phyloP scores from a whole-genome alignment of 2,329 filamentous ascomycete genomes.

The Microdochium trichocladiopsis region DNA sequence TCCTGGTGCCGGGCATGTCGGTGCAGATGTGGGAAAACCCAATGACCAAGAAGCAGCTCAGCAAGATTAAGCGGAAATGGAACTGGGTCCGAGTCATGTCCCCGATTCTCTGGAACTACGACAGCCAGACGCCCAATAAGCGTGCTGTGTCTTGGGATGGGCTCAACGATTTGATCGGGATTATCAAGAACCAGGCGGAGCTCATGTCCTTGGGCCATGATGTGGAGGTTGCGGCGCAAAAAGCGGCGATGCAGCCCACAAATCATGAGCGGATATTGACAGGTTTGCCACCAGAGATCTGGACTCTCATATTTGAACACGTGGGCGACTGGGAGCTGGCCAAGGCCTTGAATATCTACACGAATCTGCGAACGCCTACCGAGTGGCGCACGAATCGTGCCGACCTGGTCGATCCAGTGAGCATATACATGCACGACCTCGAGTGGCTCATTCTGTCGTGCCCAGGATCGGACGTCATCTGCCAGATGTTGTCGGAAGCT shows the following conservation, averaged over 20 bases:
- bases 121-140: conserved; percentile 37
- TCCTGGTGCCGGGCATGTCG: conserved; percentile 86
- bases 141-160: conserved; percentile 54
- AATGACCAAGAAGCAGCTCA: conserved; percentile 79
- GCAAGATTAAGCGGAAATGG: conserved; percentile 78
- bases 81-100: conserved; percentile 78
- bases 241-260: conserved; percentile 25
- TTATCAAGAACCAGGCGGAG: conserved; percentile 71
- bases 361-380: conserved; percentile 65
- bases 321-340: conserved; percentile 89
- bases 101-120: conserved; percentile 78
- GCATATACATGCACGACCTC: conserved; percentile 68
- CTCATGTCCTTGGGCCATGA: conserved; percentile 68
- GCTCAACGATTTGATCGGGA: conserved; percentile 65
- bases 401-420: conserved; percentile 49
- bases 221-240: conserved; percentile 46
- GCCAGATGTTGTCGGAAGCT: conserved; percentile 64
- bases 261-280: conserved; percentile 27
- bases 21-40: conserved; percentile 85
- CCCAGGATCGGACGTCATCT: conserved; percentile 57
- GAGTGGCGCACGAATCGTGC: conserved; percentile 20
- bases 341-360: conserved; percentile 72
- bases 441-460: conserved; percentile 80
- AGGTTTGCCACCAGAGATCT: conserved; percentile 74
- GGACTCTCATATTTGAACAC: conserved; percentile 80